Evolutionary conservation across 352 stramenopile genomes (phyloP).

Genomic region (Phytopythium vexans): DNA sequence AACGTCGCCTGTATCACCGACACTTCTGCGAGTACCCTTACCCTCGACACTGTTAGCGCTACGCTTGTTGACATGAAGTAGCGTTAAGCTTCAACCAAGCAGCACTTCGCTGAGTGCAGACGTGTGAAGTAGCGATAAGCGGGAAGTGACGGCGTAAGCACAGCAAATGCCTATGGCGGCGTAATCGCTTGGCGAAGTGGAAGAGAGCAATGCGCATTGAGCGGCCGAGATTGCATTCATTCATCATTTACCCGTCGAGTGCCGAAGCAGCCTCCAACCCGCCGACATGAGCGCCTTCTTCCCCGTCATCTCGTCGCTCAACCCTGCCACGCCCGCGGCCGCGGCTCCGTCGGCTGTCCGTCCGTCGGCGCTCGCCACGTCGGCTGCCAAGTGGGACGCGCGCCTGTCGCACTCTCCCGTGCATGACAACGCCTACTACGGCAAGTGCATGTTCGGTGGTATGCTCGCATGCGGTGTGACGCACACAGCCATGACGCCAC

Average conservation of each 20-base stretch:
- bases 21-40: too few species aligned
- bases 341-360: constrained; percentile 27
- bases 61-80: too few species aligned
- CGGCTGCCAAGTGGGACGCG: constrained; percentile 77
- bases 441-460: constrained; percentile 93
- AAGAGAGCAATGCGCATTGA: too few species aligned
- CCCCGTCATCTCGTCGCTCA: constrained; percentile 68
- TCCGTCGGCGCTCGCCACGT: constrained; percentile 64
- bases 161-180: too few species aligned
- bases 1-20: too few species aligned
- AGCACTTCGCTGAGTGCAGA: too few species aligned
- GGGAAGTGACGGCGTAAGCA: too few species aligned
- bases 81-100: too few species aligned
- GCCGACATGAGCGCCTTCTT: constrained; percentile 73
- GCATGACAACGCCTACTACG: constrained; percentile 91
- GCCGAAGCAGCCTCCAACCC: constrained; percentile 12
- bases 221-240: constrained; percentile 24
- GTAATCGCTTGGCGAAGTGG: too few species aligned
- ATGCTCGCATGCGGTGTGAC: constrained; percentile 92
- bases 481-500: constrained; percentile 90
- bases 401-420: constrained; percentile 74
- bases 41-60: too few species aligned
- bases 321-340: constrained; percentile 42
- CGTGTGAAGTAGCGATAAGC: too few species aligned
- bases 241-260: constrained; percentile 62